Conservation (phyloP, 2,329 filamentous ascomycete genomes). For the Ambrosiella beaveri region DNA sequence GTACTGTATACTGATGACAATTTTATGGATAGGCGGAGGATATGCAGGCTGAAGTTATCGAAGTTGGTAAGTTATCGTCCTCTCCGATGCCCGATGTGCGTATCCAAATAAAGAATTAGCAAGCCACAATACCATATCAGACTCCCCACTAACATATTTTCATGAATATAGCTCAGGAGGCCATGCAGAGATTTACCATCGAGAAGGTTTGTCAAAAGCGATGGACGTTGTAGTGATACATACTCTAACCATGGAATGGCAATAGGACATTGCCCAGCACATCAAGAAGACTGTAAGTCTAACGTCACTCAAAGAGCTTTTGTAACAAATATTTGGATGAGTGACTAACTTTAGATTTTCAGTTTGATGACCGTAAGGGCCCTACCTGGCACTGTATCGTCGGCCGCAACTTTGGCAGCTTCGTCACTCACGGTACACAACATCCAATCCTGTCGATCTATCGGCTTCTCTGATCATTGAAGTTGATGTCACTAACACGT, state of each 20-base stretch:
- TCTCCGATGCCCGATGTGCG: background rate
- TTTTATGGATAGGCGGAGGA: slow-evolving; percentile 57
- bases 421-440: slow-evolving; percentile 76
- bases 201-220: slow-evolving; percentile 32
- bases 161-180: slow-evolving; percentile 36
- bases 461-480: background rate
- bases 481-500: slow-evolving; percentile 16
- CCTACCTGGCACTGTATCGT: slow-evolving; percentile 99
- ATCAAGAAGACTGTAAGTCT: slow-evolving; percentile 74
- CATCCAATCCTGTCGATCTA: background rate
- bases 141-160: slow-evolving; percentile 13
- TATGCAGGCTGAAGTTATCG: slow-evolving; percentile 89
- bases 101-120: background rate
- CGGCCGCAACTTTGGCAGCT: slow-evolving; percentile 95
- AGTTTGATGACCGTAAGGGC: slow-evolving; percentile 96
- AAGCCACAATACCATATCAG: background rate
- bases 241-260: background rate
- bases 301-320: background rate
- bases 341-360: slow-evolving; percentile 2
- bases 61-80: slow-evolving; percentile 56
- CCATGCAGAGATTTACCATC: slow-evolving; percentile 44
- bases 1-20: background rate
- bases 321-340: background rate
- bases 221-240: background rate
- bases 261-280: slow-evolving; percentile 80